Evolutionary conservation across 306 rosid genomes (phyloP), one percentile per base, ranked within the genome.

Genomic region (Datisca glomerata): DNA sequence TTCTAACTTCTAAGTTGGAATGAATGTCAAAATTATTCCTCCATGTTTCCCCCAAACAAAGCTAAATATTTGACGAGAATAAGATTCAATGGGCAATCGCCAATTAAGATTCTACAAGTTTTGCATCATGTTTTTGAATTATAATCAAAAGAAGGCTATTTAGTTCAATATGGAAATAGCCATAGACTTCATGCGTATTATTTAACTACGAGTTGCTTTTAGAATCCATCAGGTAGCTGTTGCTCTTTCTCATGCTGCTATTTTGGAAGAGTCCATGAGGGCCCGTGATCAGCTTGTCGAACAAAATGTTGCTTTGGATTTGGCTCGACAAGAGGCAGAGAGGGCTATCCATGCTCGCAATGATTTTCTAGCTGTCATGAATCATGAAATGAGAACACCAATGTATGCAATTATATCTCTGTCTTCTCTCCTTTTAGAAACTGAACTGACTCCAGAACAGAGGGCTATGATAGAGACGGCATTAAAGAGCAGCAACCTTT

Each of bases 171-270:
- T n/a, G n/a, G n/a, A n/a, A n/a, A n/a, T n/a, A n/a, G n/a, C n/a
- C n/a, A n/a, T n/a, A n/a, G n/a, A n/a, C n/a, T n/a, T n/a, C n/a
- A n/a, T n/a, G n/a, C n/a, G n/a, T n/a, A n/a, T n/a, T n/a, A n/a
- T n/a, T n/a, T n/a, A n/a, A n/a, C n/a, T n/a, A n/a, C n/a, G n/a
- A n/a, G n/a, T n/a, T n/a, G n/a, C n/a, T 32, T 6, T 32, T 49
- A 21, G 14, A 13, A 49, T 49, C 32, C 43, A 49, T 54, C 61
- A 86, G 96, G 96, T 86, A 45, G 97, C 94, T 18, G 97, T 87
- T 46, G 97, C 97, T 59, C 94, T 87, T 55, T 87, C 97, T 33
- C 97, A 87, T 63, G 94, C 97, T 59, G 85, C 93, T 57, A 76
- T 87, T 65, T 64, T 87, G 53, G 97, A 87, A 71, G 97, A 83